phyloP scores from a whole-genome alignment of 2,329 filamentous ascomycete genomes.

The Penicillium rolfsii region DNA sequence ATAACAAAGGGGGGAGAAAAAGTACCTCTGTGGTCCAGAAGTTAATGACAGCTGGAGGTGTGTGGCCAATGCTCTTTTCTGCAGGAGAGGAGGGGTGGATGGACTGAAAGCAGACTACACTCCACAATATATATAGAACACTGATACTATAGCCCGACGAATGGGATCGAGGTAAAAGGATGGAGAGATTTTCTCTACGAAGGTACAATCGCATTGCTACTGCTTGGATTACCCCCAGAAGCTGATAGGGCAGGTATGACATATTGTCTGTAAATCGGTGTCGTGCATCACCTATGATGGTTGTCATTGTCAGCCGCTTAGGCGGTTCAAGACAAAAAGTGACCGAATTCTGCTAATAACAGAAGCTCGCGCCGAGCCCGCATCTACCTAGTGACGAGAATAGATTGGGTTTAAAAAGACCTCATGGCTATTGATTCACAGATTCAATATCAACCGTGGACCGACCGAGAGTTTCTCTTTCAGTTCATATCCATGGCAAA shows the following conservation, averaged over 20 bases:
- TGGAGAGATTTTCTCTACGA: neutral
- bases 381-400: neutral
- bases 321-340: neutral
- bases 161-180: neutral
- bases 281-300: neutral
- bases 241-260: neutral
- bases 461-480: neutral
- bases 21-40: neutral
- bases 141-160: neutral
- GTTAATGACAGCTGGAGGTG: neutral
- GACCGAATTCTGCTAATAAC: neutral
- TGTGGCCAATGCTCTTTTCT: neutral
- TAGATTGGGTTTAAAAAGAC: too few species aligned
- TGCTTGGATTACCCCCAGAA: neutral
- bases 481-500: neutral
- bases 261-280: neutral
- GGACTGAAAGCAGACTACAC: neutral
- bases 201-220: neutral
- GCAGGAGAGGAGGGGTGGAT: neutral
- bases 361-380: neutral
- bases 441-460: neutral
- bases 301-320: neutral
- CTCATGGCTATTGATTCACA: too few species aligned
- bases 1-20: neutral
- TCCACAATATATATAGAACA: neutral